These are phyloP conservation scores for Actinidia chinensis DNA, from an alignment of 179 eudicot genomes.

Conservation along the genomic window DNA sequence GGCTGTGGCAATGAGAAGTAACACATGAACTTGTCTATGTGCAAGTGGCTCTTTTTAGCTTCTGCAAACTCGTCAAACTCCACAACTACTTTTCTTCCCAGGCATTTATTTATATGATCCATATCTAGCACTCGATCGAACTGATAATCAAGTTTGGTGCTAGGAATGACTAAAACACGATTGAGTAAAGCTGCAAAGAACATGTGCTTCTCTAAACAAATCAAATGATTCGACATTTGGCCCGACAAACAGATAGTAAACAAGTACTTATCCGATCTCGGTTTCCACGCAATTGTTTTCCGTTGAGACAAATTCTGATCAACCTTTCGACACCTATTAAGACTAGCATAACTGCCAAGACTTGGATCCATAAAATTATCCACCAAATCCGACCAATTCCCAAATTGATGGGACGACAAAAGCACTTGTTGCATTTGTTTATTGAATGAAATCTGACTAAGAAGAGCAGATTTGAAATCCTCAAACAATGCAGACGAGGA, in stretches of 20 bases:
- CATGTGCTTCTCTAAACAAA: slow-evolving; percentile 97
- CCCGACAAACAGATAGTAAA: slow-evolving; percentile 84
- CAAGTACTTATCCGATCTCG: slow-evolving; percentile 61
- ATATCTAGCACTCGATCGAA: slow-evolving; percentile 69
- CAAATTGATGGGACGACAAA: slow-evolving; percentile 55
- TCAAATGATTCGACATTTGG: slow-evolving; percentile 95
- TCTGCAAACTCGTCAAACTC: slow-evolving; percentile 77
- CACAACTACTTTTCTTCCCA: slow-evolving; percentile 79
- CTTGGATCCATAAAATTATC: slow-evolving; percentile 42
- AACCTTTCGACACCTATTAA: slow-evolving; percentile 53
- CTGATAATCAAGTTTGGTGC: slow-evolving; percentile 84
- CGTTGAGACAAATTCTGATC: slow-evolving; percentile 53
- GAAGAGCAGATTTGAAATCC: slow-evolving; percentile 43
- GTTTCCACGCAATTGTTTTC: slow-evolving; percentile 86
- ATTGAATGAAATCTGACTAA: slow-evolving; percentile 61
- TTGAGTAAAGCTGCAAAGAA: slow-evolving; percentile 84
- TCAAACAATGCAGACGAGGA: slow-evolving; percentile 21
- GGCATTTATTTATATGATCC: slow-evolving; percentile 79
- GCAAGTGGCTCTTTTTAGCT: slow-evolving; percentile 61
- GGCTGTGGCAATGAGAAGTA: slow-evolving; percentile 65
- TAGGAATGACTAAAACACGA: slow-evolving; percentile 79
- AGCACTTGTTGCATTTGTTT: slow-evolving; percentile 66
- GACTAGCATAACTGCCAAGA: slow-evolving; percentile 27
- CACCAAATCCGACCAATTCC: slow-evolving; percentile 32
- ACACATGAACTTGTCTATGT: slow-evolving; percentile 76